Base-by-base conservation (phyloP, 129 eudicot genomes). In the Oenanthe sinensis region DNA sequence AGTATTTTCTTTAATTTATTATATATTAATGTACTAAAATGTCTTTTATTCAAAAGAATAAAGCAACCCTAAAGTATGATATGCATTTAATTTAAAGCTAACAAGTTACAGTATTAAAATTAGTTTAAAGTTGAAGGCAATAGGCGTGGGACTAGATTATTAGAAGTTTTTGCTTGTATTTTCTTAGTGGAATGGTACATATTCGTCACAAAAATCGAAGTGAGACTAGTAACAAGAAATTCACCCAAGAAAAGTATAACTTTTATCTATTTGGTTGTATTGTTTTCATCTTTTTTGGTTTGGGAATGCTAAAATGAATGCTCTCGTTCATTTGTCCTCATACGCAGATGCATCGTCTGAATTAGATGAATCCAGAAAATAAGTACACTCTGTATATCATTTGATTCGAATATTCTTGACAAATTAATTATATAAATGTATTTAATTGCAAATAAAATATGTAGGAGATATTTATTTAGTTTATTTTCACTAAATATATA, bases 141-240 rank as follows among this genome's bases (percentile, higher is more conserved):
- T 20, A 26, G 72, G 42, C 42, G 8, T 67, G 72, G 72, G 42
- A 24, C 19, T 12, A 12, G 37, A 26, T 13, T 10, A 26, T 67
- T 70, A 70, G 75, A 70, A 70, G 46, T 17, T 7, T 39, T 39
- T 39, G 75, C 13, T 70, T 70, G 75, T 70, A 70, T 70, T 39
- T 37, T 70, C 24, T 70, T 16, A 6, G 11, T 69, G 74, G 47
- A 70, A 36, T 70, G 46, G 75, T 39, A 39, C 45, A 70, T 70
- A 70, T 70, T 70, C 75, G 0, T 70, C 48, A 67, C 72, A 30
- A 30, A 13, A 67, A 28, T 67, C 72, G 72, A 67, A 67, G 72
- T 30, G 42, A 30, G 42, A 65, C 42, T 65, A 26, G 20, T 28
- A 65, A 28, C 40, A 28, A 65, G 17, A 65, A 65, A 65, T 65